Base-by-base conservation (phyloP, 352 stramenopile genomes). In the Pilasporangium apinafurcum region DNA sequence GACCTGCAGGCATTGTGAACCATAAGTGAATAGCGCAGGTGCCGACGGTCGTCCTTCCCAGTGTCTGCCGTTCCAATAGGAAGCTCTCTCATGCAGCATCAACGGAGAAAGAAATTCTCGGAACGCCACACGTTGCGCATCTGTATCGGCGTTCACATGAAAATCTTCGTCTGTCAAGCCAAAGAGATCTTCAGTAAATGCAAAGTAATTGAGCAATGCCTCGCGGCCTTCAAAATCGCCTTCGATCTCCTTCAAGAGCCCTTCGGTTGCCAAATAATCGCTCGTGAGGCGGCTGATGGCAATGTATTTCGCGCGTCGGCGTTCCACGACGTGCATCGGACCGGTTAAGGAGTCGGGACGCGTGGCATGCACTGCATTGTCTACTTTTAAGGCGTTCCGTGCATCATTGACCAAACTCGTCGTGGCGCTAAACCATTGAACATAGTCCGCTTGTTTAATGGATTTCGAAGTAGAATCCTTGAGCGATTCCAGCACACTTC, bases 361-460 rank as follows among this genome's bases (percentile, higher is more conserved):
- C 1, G 96, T 98, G 1, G 65, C 42, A 58, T 98, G 92, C 16
- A 97, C 60, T 0, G 88, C 89, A 41, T 98, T 99, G 57, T 99
- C 96, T 32, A 88, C 59, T 28, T 89, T 91, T 2, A 91, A 62
- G 16, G 73, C 48, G 37, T 87, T 62, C 14, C 72, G 61, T 5
- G 53, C 53, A 26, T 68, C 67, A 2, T 48, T 70, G 1, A 91
- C 51, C 0, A 91, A 61, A 41, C 76, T 89, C 12, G 74, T 89
- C 1, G 66, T 68, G 6, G 76, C 53, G 13, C 59, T 76, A 32
- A 91, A 56, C 76, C 75, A 91, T 7, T 48, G 41, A 0, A 66
- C 40, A 39, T 89, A 91, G 26, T 74, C 59, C 0, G 51, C 43
- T 20, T 80, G 83, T 3, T 35, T 44, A 36, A 87, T 80, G 16